A percentile compares a stretch with the other conserved stretches of the same genome.
Evolutionary conservation across 2,329 filamentous ascomycete genomes (phyloP).

Genomic region (Fusarium caatingaense): DNA sequence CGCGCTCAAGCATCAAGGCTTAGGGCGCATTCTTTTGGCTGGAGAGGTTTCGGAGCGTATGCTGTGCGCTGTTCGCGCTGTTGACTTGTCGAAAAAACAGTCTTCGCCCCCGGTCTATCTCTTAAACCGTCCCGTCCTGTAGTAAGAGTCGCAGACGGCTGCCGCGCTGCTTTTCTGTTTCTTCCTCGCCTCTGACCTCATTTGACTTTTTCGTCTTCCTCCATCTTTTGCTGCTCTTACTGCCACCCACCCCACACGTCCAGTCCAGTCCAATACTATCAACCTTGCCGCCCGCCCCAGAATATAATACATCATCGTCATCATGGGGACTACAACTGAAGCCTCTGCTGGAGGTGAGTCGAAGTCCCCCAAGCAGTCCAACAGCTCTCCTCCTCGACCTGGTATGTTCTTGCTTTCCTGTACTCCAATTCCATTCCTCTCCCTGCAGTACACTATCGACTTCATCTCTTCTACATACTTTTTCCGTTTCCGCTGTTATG

Average conservation of each 20-base stretch:
- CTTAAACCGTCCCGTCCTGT: conserved; percentile 38
- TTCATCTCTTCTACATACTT: conserved; percentile 1
- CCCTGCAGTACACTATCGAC: conserved; percentile 1
- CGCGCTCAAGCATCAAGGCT: conserved; percentile 17
- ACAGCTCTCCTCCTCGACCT: conserved; percentile 56
- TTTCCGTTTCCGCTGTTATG: conserved; percentile 32
- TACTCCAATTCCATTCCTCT: conserved; percentile 10
- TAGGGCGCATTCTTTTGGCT: conserved; percentile 10
- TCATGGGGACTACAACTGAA: conserved; percentile 58
- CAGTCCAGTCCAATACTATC: conserved; percentile 37
- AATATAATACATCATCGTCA: conserved; percentile 61
- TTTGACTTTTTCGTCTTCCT: conserved; percentile 50
- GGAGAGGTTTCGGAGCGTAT: conserved; percentile 22
- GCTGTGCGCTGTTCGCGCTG: conserved; percentile 32
- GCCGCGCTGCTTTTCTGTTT: conserved; percentile 40
- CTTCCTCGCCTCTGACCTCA: conserved; percentile 55
- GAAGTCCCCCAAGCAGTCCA: conserved; percentile 62
- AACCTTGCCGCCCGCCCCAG: conserved; percentile 47
- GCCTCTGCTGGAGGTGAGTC: conserved; percentile 56
- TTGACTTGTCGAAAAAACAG: conserved; percentile 40
- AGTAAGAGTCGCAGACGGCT: conserved; percentile 40
- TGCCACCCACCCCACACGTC: conserved; percentile 47
- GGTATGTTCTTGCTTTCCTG: conserved; percentile 52
- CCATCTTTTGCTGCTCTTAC: conserved; percentile 42
- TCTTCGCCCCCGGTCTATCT: conserved; percentile 39